Percentiles rank a stretch among this genome's conserved stretches.
Conservation (phyloP, 495 filamentous ascomycete species). For the Podospora pseudocomata region DNA sequence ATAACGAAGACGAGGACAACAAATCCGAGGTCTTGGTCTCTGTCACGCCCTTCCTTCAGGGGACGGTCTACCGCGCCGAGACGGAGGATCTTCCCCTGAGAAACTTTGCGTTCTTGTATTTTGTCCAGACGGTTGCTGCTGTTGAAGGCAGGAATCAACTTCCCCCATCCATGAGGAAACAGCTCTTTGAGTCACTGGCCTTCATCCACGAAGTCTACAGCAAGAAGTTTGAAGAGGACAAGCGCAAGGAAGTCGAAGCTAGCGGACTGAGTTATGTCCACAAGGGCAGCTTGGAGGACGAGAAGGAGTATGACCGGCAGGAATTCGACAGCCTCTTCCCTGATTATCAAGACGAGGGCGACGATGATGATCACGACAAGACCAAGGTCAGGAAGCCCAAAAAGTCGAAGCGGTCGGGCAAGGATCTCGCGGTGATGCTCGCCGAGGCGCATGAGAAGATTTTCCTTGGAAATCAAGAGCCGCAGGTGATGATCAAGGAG, state of each 20-base stretch:
- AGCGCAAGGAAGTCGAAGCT: constrained; percentile 61
- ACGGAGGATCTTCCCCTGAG: constrained; percentile 33
- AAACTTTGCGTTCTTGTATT: constrained; percentile 46
- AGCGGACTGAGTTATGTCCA: constrained; percentile 78
- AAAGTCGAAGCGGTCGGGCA: constrained; percentile 26
- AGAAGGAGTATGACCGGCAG: constrained; percentile 70
- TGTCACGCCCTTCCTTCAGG: constrained; percentile 63
- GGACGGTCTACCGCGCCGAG: constrained; percentile 29
- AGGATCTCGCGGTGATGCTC: constrained; percentile 45
- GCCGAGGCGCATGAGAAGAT: constrained; percentile 47
- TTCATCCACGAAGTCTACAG: constrained; percentile 76
- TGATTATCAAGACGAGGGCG: constrained; percentile 55
- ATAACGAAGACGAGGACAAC: constrained; percentile 19
- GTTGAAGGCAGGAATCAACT: constrained; percentile 44
- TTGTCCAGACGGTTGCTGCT: constrained; percentile 36
- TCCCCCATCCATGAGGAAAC: constrained; percentile 29
- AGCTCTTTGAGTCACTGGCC: constrained; percentile 55
- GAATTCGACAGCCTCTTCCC: constrained; percentile 81
- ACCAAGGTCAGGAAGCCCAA: constrained; percentile 17
- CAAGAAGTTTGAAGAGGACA: constrained; percentile 62
- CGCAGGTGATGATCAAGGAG: constrained; percentile 34
- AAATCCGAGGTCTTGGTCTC: constrained; percentile 42
- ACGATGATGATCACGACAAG: constrained; percentile 19
- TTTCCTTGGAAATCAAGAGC: constrained; percentile 39
- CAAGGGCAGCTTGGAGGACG: constrained; percentile 66